Conservation (phyloP, 2,329 filamentous ascomycete genomes). For the Aspergillus sp. region DNA sequence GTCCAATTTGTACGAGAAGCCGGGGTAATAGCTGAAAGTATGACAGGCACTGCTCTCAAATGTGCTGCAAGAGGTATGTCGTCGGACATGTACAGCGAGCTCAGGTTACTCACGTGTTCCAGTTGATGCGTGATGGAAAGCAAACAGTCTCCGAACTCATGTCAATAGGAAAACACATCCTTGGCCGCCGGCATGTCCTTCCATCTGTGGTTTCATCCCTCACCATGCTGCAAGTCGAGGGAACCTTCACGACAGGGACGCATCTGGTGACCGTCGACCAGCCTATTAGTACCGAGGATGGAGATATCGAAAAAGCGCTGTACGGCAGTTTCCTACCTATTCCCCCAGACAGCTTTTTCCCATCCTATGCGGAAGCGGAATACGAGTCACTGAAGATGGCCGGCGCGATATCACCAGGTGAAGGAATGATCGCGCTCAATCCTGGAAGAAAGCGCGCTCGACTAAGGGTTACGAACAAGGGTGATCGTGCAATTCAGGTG, state of each 20-base stretch:
- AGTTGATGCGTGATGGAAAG: constrained; percentile 92
- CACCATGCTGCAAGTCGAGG: constrained; percentile 85
- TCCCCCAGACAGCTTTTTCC: constrained; percentile 68
- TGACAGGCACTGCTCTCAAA: background rate
- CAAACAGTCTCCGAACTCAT: constrained; percentile 93
- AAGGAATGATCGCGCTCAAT: constrained; percentile 69
- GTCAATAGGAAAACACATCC: constrained; percentile 85
- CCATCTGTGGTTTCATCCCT: constrained; percentile 79
- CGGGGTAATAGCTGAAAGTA: background rate
- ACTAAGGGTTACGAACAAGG: constrained; percentile 78
- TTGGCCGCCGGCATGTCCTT: constrained; percentile 86
- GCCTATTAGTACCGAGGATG: constrained; percentile 81
- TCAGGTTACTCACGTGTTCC: too few species aligned
- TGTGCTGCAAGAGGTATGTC: background rate
- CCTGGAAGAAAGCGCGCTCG: constrained; percentile 70
- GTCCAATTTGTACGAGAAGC: background rate
- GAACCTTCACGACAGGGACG: constrained; percentile 85
- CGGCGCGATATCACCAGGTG: constrained; percentile 74
- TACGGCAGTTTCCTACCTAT: constrained; percentile 90
- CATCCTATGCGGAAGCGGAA: constrained; percentile 58
- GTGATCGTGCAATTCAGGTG: constrained; percentile 75
- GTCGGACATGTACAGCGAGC: background rate
- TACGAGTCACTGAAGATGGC: constrained; percentile 70
- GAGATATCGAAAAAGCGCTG: constrained; percentile 79
- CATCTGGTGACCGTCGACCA: constrained; percentile 94